These are phyloP conservation scores for Emergomyces africanus DNA, from an alignment of 2,329 filamentous ascomycete genomes.

Conservation along the genomic window DNA sequence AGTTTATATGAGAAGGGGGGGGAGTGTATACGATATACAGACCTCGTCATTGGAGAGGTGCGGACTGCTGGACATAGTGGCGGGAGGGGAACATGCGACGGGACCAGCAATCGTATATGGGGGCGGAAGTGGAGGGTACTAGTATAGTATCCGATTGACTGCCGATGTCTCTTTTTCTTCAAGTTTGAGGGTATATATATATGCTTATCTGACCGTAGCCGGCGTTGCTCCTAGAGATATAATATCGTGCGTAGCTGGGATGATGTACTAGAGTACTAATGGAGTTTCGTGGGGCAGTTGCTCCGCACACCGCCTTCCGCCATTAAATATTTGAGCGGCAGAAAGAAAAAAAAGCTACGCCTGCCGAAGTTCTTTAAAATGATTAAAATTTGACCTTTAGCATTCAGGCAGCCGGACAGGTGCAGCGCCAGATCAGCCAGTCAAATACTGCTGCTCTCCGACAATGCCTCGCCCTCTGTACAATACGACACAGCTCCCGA, in stretches of 20 bases:
- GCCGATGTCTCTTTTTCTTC: neutral
- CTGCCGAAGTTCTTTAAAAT: neutral
- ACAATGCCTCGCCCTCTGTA: conserved; percentile 25
- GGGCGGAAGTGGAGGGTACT: neutral
- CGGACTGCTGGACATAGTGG: neutral
- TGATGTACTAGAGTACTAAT: neutral
- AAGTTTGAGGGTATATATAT: neutral
- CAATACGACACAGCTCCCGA: conserved; percentile 32
- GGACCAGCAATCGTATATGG: neutral
- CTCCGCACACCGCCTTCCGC: neutral
- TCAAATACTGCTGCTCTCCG: neutral
- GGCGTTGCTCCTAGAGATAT: neutral
- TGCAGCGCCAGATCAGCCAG: conserved; percentile 3
- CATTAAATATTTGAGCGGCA: neutral
- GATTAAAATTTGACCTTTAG: neutral
- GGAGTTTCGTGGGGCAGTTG: neutral
- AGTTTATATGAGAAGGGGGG: neutral
- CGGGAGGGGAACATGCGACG: neutral
- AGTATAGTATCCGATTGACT: neutral
- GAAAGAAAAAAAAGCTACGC: conserved; percentile 1
- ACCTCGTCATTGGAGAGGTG: conserved; percentile 33
- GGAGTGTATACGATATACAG: conserved; percentile 5
- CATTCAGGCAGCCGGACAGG: conserved; percentile 2
- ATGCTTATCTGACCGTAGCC: neutral
- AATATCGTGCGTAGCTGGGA: neutral